Base-by-base conservation (phyloP, 2,329 filamentous ascomycete genomes). In the Cytospora mali region DNA sequence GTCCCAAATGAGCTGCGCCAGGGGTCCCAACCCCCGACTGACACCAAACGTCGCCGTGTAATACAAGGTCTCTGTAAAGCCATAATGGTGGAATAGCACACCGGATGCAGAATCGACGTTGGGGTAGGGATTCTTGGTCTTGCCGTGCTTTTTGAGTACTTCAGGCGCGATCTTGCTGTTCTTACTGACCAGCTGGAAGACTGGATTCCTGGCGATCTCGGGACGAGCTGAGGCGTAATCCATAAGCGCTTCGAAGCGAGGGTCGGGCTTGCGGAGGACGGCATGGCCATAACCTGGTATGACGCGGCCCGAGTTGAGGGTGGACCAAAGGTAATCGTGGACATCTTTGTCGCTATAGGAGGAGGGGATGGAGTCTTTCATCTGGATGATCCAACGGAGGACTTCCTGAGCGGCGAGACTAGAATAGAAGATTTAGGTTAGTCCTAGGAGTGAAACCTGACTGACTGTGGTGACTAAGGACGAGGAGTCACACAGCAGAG, bases 81-180 rank as follows among this genome's bases (percentile, higher is more conserved):
- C 95, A 75, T 97, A 99, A 81, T 98, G 93, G 79, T 98, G 89
- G 87, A 99, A 98, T 55, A 99, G 84, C 6, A 98, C 93, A 67
- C 95, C 95, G 0, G 93, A 97, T 67, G 87, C 89, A 54, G 90
- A 93, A 77, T 99, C 95, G 66, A 99, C 95, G 75, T 99, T 99
- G 68, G 95, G 95, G 79, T 94, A 96, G 2, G 95, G 93, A 80
- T 97, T 97, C 84, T 96, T 96, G 69, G 93, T 97, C 88, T 97
- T 98, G 77, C 95, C 95, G 75, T 99, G 95, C 80, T 97, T 88
- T 71, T 87, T 95, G 70, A 99, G 83, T 23, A 99, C 95, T 58
- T 87, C 85, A 18, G 95, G 95, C 0, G 95, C 95, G 67, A 99
- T 89, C 72, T 93, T 89, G 68, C 90, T 93, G 81, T 96, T 98